Percentiles rank a stretch among this genome's conserved stretches.
phyloP scores from a whole-genome alignment of 2,329 filamentous ascomycete genomes.

The Fusarium lateritium region DNA sequence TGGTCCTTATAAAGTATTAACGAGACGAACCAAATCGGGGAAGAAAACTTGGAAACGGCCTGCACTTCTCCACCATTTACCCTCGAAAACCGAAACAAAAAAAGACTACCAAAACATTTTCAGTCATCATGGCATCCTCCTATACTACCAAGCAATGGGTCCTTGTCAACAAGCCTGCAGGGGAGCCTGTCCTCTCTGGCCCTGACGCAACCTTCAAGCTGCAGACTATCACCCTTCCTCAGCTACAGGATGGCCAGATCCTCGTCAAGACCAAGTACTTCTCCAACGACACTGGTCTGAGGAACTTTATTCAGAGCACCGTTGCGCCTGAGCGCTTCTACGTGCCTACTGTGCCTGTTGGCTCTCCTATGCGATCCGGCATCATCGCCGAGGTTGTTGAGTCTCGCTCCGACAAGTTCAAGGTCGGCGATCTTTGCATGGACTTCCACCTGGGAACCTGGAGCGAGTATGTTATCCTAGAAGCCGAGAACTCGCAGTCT shows the following conservation, averaged over 20 bases:
- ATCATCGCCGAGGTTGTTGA: conserved; percentile 51
- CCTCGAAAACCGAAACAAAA: conserved; percentile 23
- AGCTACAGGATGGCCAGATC: conserved; percentile 48
- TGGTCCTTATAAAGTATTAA: conserved; percentile 25
- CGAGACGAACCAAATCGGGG: background rate
- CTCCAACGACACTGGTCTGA: conserved; percentile 50
- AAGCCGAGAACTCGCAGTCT: conserved; percentile 46
- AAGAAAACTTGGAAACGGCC: conserved; percentile 1
- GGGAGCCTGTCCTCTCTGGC: conserved; percentile 46
- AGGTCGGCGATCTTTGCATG: conserved; percentile 49
- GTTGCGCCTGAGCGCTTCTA: conserved; percentile 50
- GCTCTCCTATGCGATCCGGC: conserved; percentile 50
- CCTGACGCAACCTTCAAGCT: conserved; percentile 49
- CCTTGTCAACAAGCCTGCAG: conserved; percentile 48
- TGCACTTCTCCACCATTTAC: conserved; percentile 6
- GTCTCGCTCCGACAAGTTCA: conserved; percentile 45
- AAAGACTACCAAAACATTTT: conserved; percentile 3
- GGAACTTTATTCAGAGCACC: conserved; percentile 50
- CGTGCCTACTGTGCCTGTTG: conserved; percentile 49
- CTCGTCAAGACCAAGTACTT: conserved; percentile 50
- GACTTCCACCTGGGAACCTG: conserved; percentile 51
- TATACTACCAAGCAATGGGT: conserved; percentile 53
- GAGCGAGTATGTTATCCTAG: conserved; percentile 49
- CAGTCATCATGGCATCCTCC: conserved; percentile 40
- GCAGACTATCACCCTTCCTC: conserved; percentile 44